Base-by-base conservation (phyloP, 2,329 filamentous ascomycete species). In the Fusarium sp. region DNA sequence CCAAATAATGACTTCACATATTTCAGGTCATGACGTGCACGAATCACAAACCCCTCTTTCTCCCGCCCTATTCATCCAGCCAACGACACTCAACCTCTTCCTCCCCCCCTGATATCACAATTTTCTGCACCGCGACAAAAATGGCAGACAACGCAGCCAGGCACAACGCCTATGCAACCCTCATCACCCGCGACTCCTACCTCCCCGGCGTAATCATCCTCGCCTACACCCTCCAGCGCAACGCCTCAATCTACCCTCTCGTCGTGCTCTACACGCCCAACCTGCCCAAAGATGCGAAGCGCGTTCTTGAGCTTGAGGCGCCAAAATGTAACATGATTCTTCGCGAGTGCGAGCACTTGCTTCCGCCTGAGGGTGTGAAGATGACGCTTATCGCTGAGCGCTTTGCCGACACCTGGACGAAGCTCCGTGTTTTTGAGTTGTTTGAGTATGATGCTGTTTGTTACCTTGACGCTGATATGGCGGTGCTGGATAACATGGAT, bases 381-480 rank as follows among this genome's bases (percentile, higher is more conserved):
- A 62, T 73, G 47, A 75, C 62, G 7, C 54, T 75, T 7, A 75
- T 75, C 4, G 73, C 73, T 0, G 73, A 75, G 56, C 70, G 73
- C 20, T 75, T 75, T 10, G 61, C 54, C 0, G 72, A 75, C 15
- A 75, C 73, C 0, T 75, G 73, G 73, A 75, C 73, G 1, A 75
- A 75, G 18, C 62, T 75, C 8, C 63, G 73, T 0, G 70, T 73
- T 1, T 75, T 75, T 54, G 61, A 75, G 30, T 30, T 75, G 1
- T 62, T 75, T 22, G 64, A 57, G 28, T 75, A 71, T 22, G 73
- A 75, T 35, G 70, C 73, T 33, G 73, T 75, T 0, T 75, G 73
- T 3, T 75, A 73, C 31, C 68, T 75, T 3, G 73, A 75, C 9
- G 73, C 73, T 15, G 73, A 75, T 7, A 75, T 75, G 73, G 72